Conservation (phyloP, 768 basidiomycete species). For the Mycena filopes region DNA sequence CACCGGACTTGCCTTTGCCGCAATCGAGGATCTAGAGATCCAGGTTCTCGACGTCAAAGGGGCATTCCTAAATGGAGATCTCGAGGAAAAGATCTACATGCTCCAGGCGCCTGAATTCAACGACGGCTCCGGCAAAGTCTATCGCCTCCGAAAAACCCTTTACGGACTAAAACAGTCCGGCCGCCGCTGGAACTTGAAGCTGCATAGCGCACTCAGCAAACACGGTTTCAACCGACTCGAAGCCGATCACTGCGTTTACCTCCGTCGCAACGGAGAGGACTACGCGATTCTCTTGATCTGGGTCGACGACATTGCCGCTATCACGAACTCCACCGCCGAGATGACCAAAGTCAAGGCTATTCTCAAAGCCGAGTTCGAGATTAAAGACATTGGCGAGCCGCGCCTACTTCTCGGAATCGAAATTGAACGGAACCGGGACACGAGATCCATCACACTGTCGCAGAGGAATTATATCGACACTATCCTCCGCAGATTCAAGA, state of each 20-base stretch:
- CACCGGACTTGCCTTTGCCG: not conserved
- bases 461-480: not conserved
- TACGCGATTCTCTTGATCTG: not conserved
- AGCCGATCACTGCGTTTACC: constrained; percentile 3
- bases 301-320: constrained; percentile 1
- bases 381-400: constrained; percentile 4
- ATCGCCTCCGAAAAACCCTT: not conserved
- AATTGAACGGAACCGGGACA: not conserved
- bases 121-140: not conserved
- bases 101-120: not conserved
- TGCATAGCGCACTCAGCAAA: not conserved
- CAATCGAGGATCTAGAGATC: not conserved
- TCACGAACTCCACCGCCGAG: not conserved
- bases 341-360: not conserved
- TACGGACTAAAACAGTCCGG: constrained; percentile 14
- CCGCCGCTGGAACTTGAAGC: not conserved
- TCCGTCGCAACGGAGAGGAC: not conserved
- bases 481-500: not conserved
- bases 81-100: constrained; percentile 1
- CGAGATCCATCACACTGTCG: not conserved
- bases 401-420: constrained; percentile 6
- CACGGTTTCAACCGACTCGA: not conserved
- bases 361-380: not conserved
- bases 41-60: constrained; percentile 9
- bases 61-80: constrained; percentile 6